Base-by-base conservation (phyloP, 352 stramenopile genomes). In the Globisporangium rhizosaccharum region DNA sequence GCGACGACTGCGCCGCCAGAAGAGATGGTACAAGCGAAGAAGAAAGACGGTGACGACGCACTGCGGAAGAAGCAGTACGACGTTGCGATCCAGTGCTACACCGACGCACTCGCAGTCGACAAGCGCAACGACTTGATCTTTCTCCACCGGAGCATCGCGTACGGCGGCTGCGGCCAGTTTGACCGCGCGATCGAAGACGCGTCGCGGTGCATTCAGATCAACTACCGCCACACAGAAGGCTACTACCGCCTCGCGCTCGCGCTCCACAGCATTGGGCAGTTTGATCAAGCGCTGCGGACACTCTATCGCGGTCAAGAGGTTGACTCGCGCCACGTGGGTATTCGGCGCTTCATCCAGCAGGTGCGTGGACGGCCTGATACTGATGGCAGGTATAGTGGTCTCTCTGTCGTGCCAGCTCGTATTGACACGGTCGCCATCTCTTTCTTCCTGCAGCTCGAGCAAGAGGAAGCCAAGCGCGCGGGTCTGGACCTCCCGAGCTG, bases 191-290 rank as follows among this genome's bases (percentile, higher is more conserved):
- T 79, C 12, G 75, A 85, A 44, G 75, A 85, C 47, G 73, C 75
- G 2, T 82, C 75, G 9, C 71, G 69, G 57, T 85, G 73, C 55
- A 82, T 85, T 10, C 71, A 76, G 33, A 76, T 85, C 44, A 85
- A 85, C 53, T 85, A 85, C 52, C 71, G 70, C 7, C 75, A 85
- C 36, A 60, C 80, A 1, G 73, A 85, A 51, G 75, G 75, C 1
- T 85, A 85, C 58, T 85, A 83, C 45, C 73, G 71, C 41, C 62
- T 85, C 5, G 73, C 75, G 9, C 51, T 85, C 20, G 75, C 73
- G 6, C 67, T 85, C 7, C 62, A 79, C 50, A 73, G 66, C 36
- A 62, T 72, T 10, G 65, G 63, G 0, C 73, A 82, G 48, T 75
- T 68, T 42, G 75, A 85, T 39, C 64, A 85, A 54, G 75, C 75